Base-by-base conservation (phyloP, 176 grass and related monocot genomes). In the Elymus sibiricus region DNA sequence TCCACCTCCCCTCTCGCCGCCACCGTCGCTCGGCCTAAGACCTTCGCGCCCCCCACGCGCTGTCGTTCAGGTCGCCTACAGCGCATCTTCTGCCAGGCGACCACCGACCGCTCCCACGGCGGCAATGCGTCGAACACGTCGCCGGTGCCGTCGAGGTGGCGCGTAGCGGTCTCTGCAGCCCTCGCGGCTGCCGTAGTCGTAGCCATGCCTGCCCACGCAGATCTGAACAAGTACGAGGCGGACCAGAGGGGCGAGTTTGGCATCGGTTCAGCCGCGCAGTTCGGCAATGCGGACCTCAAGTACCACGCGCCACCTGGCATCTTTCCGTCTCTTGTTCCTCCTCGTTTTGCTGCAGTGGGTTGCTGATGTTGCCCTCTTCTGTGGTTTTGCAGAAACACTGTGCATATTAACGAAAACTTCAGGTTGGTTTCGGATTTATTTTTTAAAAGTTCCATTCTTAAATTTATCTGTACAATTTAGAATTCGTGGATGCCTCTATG, bases 201-300 rank as follows among this genome's bases (percentile, higher is more conserved):
- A 3, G 44, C 86, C 44, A 87, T 84, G 92, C 86, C 92, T 26
- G 90, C 86, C 16, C 85, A 88, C 82, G 94, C 92, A 0, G 94
- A 99, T 21, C 94, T 96, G 24, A 99, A 99, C 86, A 96, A 39
- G 92, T 96, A 91, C 76, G 97, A 96, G 80, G 97, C 97, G 13
- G 94, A 94, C 9, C 80, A 95, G 76, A 87, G 94, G 28, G 94
- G 94, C 12, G 92, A 96, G 85, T 99, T 99, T 10, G 94, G 94
- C 71, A 99, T 96, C 51, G 94, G 97, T 38, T 99, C 97, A 19
- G 90, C 94, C 58, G 97, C 94, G 83, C 97, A 99, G 91, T 99
- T 91, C 84, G 94, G 92, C 65, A 93, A 85, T 17, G 97, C 97
- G 37, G 97, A 96, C 66, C 97, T 99, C 94, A 94, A 97, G 97